phyloP scores from a whole-genome alignment of 495 filamentous ascomycete genomes.

The Cryomyces minteri region DNA sequence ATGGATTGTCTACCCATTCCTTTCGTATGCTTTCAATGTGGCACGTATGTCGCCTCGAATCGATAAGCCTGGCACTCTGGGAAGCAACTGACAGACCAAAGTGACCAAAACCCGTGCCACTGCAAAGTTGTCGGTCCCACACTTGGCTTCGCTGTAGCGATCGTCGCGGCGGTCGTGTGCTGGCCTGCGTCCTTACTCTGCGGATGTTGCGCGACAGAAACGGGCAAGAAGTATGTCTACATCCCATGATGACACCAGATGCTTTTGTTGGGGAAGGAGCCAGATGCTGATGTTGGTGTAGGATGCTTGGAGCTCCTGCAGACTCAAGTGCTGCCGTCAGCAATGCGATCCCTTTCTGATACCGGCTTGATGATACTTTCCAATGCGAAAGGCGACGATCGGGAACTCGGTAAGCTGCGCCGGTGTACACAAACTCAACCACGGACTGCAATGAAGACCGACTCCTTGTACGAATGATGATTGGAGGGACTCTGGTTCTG shows the following conservation, averaged over 20 bases:
- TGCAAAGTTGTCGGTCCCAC: slow-evolving; percentile 8
- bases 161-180: slow-evolving; percentile 6
- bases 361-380: neutral
- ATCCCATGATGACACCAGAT: neutral
- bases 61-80: neutral
- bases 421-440: too few relatives aligned
- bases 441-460: too few relatives aligned
- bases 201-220: slow-evolving; percentile 8
- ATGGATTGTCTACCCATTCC: slow-evolving; percentile 3
- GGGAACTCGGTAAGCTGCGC: too few relatives aligned
- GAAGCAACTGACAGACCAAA: neutral
- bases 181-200: slow-evolving; percentile 8
- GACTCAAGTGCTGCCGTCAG: slow-evolving; percentile 1
- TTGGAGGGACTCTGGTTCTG: neutral
- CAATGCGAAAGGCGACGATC: too few relatives aligned
- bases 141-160: slow-evolving; percentile 3
- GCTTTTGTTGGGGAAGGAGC: too few relatives aligned
- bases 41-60: slow-evolving; percentile 1
- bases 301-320: slow-evolving; percentile 5
- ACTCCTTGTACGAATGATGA: too few relatives aligned
- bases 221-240: slow-evolving; percentile 6
- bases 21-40: slow-evolving; percentile 8
- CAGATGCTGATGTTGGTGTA: neutral
- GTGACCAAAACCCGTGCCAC: slow-evolving; percentile 7
- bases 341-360: slow-evolving; percentile 9